Percentiles rank a stretch among this genome's conserved stretches.
phyloP scores from a whole-genome alignment of 495 filamentous ascomycete species.

The Astrothelium subdiscretum region DNA sequence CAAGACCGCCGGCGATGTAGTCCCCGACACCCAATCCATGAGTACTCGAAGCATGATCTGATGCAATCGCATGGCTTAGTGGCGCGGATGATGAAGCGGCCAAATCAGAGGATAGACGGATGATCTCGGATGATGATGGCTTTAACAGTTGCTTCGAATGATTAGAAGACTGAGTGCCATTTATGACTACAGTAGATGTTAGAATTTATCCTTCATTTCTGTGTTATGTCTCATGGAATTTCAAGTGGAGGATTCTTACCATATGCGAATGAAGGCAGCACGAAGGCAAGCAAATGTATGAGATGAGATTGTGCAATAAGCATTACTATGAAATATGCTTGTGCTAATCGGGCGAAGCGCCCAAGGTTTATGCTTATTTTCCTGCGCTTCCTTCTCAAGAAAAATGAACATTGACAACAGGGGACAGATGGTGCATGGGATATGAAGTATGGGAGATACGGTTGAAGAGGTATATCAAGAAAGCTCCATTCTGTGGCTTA shows the following conservation, averaged over 20 bases:
- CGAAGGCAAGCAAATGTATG: background rate
- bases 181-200: background rate
- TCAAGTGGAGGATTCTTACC: background rate
- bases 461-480: too few species aligned
- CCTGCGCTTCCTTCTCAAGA: background rate
- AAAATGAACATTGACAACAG: background rate
- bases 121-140: background rate
- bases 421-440: too few species aligned
- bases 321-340: background rate
- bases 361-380: background rate
- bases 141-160: background rate
- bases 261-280: background rate
- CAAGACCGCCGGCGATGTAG: background rate
- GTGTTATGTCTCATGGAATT: background rate
- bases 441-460: too few species aligned
- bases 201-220: background rate
- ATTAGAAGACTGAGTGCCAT: background rate
- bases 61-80: background rate
- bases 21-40: background rate
- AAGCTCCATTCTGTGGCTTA: too few species aligned
- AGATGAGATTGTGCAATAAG: background rate
- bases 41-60: background rate
- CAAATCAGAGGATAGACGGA: background rate
- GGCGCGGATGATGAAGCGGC: background rate
- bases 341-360: background rate